phyloP scores from a whole-genome alignment of 345 rosid species.

The Eucalyptus curtisii region DNA sequence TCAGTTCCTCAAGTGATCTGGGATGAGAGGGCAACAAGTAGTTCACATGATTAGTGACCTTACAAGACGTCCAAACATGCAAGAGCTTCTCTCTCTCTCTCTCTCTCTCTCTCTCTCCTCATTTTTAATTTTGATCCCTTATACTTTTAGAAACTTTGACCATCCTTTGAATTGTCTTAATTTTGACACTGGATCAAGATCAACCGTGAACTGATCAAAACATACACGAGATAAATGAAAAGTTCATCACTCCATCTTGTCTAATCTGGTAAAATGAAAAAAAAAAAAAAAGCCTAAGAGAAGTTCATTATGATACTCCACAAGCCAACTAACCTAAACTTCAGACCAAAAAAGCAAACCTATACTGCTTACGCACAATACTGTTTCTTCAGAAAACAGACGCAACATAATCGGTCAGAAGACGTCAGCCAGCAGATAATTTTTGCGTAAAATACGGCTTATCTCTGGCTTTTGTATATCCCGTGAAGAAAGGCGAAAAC shows the following conservation, averaged over 20 bases:
- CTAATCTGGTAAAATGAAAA: no score
- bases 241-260: no score
- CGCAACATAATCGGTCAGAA: not conserved
- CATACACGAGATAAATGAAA: not conserved
- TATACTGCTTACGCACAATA: not conserved
- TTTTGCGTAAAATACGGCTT: not conserved
- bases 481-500: not conserved
- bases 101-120: not conserved
- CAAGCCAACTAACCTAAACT: not conserved
- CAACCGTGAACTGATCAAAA: not conserved
- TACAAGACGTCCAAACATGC: not conserved
- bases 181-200: not conserved
- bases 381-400: not conserved
- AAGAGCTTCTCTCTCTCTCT: not conserved
- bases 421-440: not conserved
- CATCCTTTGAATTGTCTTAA: not conserved
- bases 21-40: not conserved
- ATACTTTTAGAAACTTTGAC: not conserved
- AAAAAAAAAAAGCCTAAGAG: not conserved
- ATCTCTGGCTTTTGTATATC: not conserved
- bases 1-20: conserved; percentile 76
- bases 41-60: not conserved
- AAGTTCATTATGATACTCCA: not conserved
- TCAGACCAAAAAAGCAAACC: not conserved
- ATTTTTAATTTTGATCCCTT: no score